Base-by-base conservation (phyloP, 805 yeast genomes). In the Debaryomyces maramus region DNA sequence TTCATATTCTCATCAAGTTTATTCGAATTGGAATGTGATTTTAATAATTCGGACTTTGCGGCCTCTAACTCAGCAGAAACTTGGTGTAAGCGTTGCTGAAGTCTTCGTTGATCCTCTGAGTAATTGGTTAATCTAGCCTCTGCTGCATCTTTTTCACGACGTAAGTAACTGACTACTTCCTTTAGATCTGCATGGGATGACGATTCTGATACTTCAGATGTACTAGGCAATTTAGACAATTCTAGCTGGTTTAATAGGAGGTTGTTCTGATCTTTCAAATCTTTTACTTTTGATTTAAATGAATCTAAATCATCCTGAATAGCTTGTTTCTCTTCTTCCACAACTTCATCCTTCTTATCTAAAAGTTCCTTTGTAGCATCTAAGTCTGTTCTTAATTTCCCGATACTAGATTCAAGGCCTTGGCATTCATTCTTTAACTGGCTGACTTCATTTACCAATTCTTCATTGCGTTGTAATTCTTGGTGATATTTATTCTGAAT, bases 71-170 rank as follows among this genome's bases (percentile, higher is more conserved):
- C 85, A 32, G 72, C 53, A 20, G 63, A 68, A 2, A 73, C 58
- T 38, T 68, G 61, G 1, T 69, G 69, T 30, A 84, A 63, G 27
- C 73, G 72, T 43, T 77, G 78, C 45, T 77, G 73, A 20, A 81
- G 60, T 27, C 77, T 66, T 26, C 66, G 69, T 40, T 73, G 72
- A 49, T 85, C 93, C 42, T 80, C 77, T 8, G 62, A 56, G 16
- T 58, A 46, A 7, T 49, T 44, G 1, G 45, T 15, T 3, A 52
- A 64, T 50, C 81, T 85, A 6, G 80, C 73, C 34, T 80, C 83
- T 1, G 81, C 70, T 4, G 82, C 68, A 46, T 88, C 95, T 52
- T 83, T 85, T 48, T 87, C 95, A 45, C 83, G 79, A 33, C 90
- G 81, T 41, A 88, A 65, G 51, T 75, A 81, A 1, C 72, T 56